phyloP scores from a whole-genome alignment of 768 basidiomycete species.

The Agrocybe pediades region DNA sequence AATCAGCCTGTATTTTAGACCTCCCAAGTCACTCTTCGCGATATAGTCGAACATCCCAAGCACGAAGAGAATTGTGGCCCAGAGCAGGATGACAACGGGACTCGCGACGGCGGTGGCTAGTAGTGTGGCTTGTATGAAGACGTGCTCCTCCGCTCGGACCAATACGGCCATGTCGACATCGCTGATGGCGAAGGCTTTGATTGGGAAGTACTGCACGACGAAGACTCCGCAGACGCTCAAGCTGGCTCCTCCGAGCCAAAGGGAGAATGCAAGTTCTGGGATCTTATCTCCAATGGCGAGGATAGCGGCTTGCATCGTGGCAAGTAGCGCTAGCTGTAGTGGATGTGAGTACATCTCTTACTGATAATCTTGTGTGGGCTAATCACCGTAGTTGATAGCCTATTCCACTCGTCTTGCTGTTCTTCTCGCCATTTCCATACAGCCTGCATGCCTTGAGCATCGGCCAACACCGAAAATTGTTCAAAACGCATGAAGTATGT shows the following conservation, averaged over 20 bases:
- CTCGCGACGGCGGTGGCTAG: not conserved
- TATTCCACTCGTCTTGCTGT: constrained; percentile 8
- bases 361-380: not conserved
- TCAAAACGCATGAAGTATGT: constrained; percentile 2
- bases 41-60: constrained; percentile 1
- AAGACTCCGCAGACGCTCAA: constrained; percentile 8
- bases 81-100: not conserved
- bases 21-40: not conserved
- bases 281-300: constrained; percentile 1
- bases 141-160: not conserved
- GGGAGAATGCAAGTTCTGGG: constrained; percentile 1
- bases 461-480: not conserved
- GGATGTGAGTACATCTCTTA: not conserved
- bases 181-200: not conserved
- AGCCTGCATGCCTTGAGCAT: no score
- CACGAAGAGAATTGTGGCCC: not conserved
- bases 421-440: no score
- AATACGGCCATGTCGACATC: not conserved
- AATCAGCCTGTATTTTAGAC: not conserved
- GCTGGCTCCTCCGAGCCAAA: constrained; percentile 5
- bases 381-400: constrained; percentile 3
- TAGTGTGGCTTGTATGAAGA: not conserved
- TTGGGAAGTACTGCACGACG: constrained; percentile 15
- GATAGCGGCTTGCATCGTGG: constrained; percentile 9
- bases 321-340: constrained; percentile 1